Evolutionary conservation across 225 moss, liverwort and hornwort species (phyloP).

Genomic region (Asterella californica): DNA sequence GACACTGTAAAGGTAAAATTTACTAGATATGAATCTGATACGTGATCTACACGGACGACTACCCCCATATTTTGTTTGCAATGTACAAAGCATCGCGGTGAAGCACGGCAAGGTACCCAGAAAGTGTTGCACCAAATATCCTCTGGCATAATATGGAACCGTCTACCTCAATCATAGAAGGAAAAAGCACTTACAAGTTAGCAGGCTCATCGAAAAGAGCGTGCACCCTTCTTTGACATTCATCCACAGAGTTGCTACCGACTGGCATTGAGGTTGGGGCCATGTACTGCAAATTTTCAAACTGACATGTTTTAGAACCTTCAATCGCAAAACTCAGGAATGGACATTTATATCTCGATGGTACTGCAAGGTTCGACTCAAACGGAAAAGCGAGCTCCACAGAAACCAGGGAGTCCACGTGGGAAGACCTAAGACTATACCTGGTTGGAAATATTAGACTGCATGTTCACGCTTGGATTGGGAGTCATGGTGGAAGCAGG

Average conservation of each 20-base stretch:
- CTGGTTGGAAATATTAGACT: conserved; percentile 33
- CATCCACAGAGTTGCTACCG: conserved; percentile 52
- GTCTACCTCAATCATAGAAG: too few relatives aligned
- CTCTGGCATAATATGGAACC: background rate
- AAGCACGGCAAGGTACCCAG: background rate
- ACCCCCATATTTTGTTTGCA: too few relatives aligned
- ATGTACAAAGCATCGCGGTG: background rate
- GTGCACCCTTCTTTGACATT: conserved; percentile 75
- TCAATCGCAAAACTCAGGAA: background rate
- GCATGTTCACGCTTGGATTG: conserved; percentile 28
- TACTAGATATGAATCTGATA: background rate
- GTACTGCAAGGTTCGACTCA: too few relatives aligned
- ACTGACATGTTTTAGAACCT: background rate
- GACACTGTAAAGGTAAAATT: background rate
- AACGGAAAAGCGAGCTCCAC: too few relatives aligned
- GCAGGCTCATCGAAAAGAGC: conserved; percentile 84
- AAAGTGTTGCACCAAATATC: background rate
- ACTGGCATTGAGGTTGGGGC: conserved; percentile 41
- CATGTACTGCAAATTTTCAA: conserved; percentile 27
- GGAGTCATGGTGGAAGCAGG: conserved; percentile 12
- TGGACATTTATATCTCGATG: too few relatives aligned
- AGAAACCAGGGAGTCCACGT: background rate
- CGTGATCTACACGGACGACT: background rate
- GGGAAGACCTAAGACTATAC: conserved; percentile 20
- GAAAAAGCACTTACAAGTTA: conserved; percentile 53